A percentile compares a stretch with the other conserved stretches of the same genome.
Conservation (phyloP, 2,329 filamentous ascomycete genomes). For the Calonectria multiphialidica region DNA sequence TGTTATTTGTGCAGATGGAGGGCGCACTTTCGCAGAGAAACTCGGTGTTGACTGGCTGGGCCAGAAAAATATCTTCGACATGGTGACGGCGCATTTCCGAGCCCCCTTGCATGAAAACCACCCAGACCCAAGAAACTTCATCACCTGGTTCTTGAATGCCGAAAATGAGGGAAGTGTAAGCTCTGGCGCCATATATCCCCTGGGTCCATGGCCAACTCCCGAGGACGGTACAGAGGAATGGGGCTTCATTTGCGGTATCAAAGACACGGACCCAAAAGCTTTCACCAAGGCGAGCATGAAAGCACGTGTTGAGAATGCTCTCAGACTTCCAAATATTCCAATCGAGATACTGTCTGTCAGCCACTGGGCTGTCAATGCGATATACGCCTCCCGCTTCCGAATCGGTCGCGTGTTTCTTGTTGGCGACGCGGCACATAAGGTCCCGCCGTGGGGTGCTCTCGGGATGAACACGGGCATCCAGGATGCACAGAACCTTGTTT, state of each 20-base stretch:
- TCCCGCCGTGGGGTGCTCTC: conserved; percentile 13
- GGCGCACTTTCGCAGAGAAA: not conserved
- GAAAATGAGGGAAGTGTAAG: conserved; percentile 10
- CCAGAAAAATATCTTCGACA: conserved; percentile 9
- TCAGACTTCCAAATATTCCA: not conserved
- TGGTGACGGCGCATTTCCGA: conserved; percentile 13
- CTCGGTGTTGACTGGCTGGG: conserved; percentile 11
- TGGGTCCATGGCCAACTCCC: conserved; percentile 6
- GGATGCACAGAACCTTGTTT: conserved; percentile 8
- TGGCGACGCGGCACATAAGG: conserved; percentile 6
- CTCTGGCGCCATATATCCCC: conserved; percentile 9
- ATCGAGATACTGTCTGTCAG: not conserved
- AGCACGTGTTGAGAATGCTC: not conserved
- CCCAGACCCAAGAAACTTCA: conserved; percentile 7
- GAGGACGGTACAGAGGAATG: conserved; percentile 5
- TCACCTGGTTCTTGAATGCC: conserved; percentile 8
- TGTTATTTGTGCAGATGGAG: conserved; percentile 14
- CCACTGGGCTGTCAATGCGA: conserved; percentile 16
- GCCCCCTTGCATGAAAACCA: not conserved
- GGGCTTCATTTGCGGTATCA: not conserved
- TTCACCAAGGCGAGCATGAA: not conserved
- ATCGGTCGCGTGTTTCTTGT: conserved; percentile 1
- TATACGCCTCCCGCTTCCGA: conserved; percentile 1
- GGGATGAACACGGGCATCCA: conserved; percentile 17
- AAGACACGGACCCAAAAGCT: not conserved